Evolutionary conservation across 177 flowering plant species (phyloP).

Genomic region (Tripterygium wilfordii): DNA sequence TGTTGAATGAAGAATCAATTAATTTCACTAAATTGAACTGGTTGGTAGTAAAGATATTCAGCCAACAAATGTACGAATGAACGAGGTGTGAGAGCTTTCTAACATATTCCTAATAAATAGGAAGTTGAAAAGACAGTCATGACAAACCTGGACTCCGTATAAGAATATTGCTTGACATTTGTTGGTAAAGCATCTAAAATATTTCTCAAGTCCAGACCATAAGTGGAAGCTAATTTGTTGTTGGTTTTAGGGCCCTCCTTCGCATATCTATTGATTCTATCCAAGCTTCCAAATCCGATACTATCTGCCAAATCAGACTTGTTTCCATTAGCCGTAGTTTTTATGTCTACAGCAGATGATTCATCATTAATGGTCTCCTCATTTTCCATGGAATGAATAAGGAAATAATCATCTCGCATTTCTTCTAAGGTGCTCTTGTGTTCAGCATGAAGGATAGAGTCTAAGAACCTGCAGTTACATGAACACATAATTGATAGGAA

Average conservation of each 20-base stretch:
- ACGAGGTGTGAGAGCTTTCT: neutral
- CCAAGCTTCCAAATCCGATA: slow-evolving; percentile 7
- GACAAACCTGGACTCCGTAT: slow-evolving; percentile 40
- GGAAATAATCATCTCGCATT: slow-evolving; percentile 63
- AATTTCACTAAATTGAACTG: too few relatives aligned
- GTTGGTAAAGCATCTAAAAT: slow-evolving; percentile 24
- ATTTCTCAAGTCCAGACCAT: slow-evolving; percentile 30
- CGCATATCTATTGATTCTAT: too few relatives aligned
- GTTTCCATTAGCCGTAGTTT: slow-evolving; percentile 11
- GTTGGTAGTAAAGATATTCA: too few relatives aligned
- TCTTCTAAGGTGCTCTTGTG: slow-evolving; percentile 78
- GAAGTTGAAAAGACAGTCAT: neutral
- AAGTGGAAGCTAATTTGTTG: slow-evolving; percentile 16
- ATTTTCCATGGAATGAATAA: slow-evolving; percentile 20
- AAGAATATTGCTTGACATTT: slow-evolving; percentile 12
- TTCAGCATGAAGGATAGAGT: slow-evolving; percentile 87
- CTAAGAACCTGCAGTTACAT: slow-evolving; percentile 56
- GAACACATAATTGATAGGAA: neutral
- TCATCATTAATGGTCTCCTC: slow-evolving; percentile 7
- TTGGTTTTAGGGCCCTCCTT: slow-evolving; percentile 13
- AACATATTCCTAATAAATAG: neutral
- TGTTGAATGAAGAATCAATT: neutral
- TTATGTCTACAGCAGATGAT: slow-evolving; percentile 12
- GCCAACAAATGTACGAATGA: too few relatives aligned
- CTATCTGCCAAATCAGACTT: slow-evolving; percentile 11